Percentiles rank a stretch among this genome's conserved stretches.
These are phyloP conservation scores for Tremellales sp. DNA, from an alignment of 1,284 basidiomycete species.

Conservation along the genomic window DNA sequence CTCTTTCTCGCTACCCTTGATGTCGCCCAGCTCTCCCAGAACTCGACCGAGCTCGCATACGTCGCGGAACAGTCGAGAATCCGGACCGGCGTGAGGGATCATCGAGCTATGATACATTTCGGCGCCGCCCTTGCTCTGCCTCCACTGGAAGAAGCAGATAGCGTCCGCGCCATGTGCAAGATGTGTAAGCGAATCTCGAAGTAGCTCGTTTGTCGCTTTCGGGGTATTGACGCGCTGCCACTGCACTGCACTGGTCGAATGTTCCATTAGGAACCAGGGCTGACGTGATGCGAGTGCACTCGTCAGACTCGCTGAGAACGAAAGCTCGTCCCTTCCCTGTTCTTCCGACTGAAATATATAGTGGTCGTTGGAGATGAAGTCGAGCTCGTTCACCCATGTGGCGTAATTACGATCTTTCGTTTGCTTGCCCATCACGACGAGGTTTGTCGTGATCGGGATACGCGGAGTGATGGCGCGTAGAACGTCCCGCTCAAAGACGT, in stretches of 20 bases:
- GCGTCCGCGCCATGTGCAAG: conserved; percentile 13
- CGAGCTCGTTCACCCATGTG: conserved; percentile 5
- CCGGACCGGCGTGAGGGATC: conserved; percentile 10
- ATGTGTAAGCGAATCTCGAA: conserved; percentile 9
- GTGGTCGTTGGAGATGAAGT: conserved; percentile 15
- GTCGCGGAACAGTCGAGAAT: conserved; percentile 9
- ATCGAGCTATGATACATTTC: conserved; percentile 12
- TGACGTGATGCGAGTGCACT: conserved; percentile 3
- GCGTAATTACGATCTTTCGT: conserved; percentile 5
- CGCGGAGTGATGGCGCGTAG: conserved; percentile 5
- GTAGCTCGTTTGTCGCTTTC: conserved; percentile 7
- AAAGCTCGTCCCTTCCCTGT: conserved; percentile 8
- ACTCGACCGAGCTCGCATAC: conserved; percentile 8
- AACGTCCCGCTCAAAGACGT: conserved; percentile 3
- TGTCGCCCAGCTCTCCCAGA: conserved; percentile 5
- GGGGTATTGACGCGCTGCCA: conserved; percentile 13
- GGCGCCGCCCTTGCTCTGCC: conserved; percentile 8
- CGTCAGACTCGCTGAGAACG: conserved; percentile 9
- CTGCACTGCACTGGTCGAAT: conserved; percentile 14
- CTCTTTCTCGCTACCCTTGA: conserved; percentile 4
- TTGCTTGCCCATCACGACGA: conserved; percentile 8
- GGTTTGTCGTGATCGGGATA: conserved; percentile 13
- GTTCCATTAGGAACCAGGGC: conserved; percentile 18
- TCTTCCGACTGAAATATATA: conserved; percentile 1
- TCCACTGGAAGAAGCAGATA: conserved; percentile 15